Base-by-base conservation (phyloP, 306 rosid genomes). In the Trifolium repens region DNA sequence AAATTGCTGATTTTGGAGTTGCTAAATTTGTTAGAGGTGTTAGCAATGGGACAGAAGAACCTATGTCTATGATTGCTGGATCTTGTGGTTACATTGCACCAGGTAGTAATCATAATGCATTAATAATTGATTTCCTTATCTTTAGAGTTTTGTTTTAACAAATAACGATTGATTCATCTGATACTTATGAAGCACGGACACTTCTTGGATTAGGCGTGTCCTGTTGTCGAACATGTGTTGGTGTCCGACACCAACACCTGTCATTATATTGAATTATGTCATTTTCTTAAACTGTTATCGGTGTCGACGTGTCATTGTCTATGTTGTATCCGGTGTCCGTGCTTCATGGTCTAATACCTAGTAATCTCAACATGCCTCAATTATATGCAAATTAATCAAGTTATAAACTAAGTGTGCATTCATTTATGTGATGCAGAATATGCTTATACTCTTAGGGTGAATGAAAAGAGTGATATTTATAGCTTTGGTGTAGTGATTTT, bases 51-150 rank as follows among this genome's bases (percentile, higher is more conserved):
- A 79, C 69, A 58, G 88, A 85, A 58, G 88, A 85, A 64, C 74
- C 91, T 13, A 91, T 91, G 97, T 91, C 97, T 71, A 86, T 79
- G 14, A 76, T 91, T 35, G 97, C 97, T 2, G 97, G 97, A 72
- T 89, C 97, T 67, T 86, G 85, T 63, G 97, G 97, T n/a, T 91
- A 91, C 83, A 86, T 91, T 81, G 97, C 97, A 67, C 97, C 97
- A 89, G 97, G 97, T 91, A 81, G 46, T 4, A 50, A 7, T 30
- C 26, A 57, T 26, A 32, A 14, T 60, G 1, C 67, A 60, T 30
- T 60, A 2, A 26, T 68, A 35, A 49, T 50, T 59, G 8, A 52
- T 60, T 19, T 34, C 2, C 27, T 5, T 9, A 69, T 61, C 43
- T 57, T 47, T 67, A 46, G 32, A 17, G n/a, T 68, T 49, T 50